Conservation (phyloP, 257 asterid species). For the Fraxinus cuspidata region DNA sequence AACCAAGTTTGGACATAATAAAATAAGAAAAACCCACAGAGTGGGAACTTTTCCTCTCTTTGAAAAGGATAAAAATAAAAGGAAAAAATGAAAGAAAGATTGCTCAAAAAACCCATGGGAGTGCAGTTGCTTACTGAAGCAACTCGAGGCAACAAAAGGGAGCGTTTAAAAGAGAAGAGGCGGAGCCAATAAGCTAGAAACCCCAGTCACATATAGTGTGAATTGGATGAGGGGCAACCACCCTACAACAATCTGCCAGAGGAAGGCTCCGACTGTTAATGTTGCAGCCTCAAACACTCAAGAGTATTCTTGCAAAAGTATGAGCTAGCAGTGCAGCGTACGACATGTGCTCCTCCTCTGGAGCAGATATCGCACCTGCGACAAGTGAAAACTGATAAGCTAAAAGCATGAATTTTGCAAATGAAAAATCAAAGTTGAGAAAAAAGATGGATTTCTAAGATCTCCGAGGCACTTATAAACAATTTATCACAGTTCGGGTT, state of each 20-base stretch:
- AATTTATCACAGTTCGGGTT: slow-evolving; percentile 16
- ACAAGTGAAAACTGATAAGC: slow-evolving; percentile 85
- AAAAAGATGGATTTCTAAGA: slow-evolving; percentile 19
- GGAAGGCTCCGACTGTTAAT: slow-evolving; percentile 91
- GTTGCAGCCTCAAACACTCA: slow-evolving; percentile 97
- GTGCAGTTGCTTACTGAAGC: slow-evolving; percentile 98
- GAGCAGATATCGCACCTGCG: slow-evolving; percentile 99
- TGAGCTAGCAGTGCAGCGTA: slow-evolving; percentile 99
- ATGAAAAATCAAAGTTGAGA: slow-evolving; percentile 28
- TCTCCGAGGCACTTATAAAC: slow-evolving; percentile 10
- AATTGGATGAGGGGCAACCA: slow-evolving; percentile 72
- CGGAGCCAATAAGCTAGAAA: slow-evolving; percentile 82
- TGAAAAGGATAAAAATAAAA: slow-evolving; percentile 22
- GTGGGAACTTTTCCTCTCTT: slow-evolving; percentile 26
- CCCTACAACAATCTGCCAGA: slow-evolving; percentile 80
- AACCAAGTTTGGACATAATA: slow-evolving; percentile 22
- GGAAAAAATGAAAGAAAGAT: slow-evolving; percentile 21
- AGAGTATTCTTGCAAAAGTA: slow-evolving; percentile 71
- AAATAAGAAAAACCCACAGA: slow-evolving; percentile 9
- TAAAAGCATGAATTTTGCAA: slow-evolving; percentile 42
- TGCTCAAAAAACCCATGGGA: slow-evolving; percentile 64
- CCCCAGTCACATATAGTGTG: slow-evolving; percentile 84
- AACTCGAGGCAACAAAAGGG: slow-evolving; percentile 87
- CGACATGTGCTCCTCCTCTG: slow-evolving; percentile 99
- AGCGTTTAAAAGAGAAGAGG: slow-evolving; percentile 79